Evolutionary conservation across 176 grass and related monocot species (phyloP).

Genomic region (Musa itinerans): DNA sequence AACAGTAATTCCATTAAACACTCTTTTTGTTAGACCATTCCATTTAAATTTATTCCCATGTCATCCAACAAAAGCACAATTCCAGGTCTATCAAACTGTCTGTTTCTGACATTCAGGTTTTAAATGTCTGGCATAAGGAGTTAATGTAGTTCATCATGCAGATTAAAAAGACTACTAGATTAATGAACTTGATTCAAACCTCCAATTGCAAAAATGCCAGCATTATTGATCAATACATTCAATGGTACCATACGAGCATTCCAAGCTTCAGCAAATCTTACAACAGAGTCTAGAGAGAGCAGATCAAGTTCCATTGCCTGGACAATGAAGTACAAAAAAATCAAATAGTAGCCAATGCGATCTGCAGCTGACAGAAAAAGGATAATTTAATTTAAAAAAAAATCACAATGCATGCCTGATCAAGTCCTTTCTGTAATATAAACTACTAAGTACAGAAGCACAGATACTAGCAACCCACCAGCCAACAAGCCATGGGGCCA

Average conservation of each 20-base stretch:
- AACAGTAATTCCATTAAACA: too few relatives aligned
- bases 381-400: neutral
- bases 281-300: slow-evolving; percentile 76
- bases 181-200: slow-evolving; percentile 34
- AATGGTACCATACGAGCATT: slow-evolving; percentile 79
- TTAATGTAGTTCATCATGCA: neutral
- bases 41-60: neutral
- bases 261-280: slow-evolving; percentile 82
- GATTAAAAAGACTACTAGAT: neutral
- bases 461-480: neutral
- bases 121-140: neutral
- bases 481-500: too few relatives aligned
- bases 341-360: neutral
- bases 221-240: slow-evolving; percentile 92
- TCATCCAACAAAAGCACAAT: neutral
- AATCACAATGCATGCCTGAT: neutral
- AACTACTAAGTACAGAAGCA: neutral
- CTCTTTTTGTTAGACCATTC: too few relatives aligned
- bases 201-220: slow-evolving; percentile 89
- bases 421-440: neutral
- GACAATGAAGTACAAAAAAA: neutral
- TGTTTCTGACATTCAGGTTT: neutral
- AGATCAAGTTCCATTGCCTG: slow-evolving; percentile 98
- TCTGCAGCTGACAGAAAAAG: neutral
- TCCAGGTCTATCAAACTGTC: neutral